Evolutionary conservation across 768 basidiomycete genomes (phyloP), one percentile per base, ranked within the genome.

Genomic region (Agaricus sinodeliciosus): DNA sequence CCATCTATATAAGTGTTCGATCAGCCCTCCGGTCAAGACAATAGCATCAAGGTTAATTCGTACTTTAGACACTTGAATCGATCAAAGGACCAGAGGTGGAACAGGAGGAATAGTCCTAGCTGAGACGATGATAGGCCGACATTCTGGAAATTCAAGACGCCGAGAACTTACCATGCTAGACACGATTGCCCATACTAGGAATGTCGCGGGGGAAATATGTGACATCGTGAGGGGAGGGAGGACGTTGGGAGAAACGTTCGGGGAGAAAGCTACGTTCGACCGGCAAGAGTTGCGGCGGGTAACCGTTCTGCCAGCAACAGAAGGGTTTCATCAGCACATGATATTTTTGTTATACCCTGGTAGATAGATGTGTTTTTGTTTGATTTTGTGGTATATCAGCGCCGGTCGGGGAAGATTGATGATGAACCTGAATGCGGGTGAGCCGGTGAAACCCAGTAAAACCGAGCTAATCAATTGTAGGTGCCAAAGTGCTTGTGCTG

Each of bases 61-160:
- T 55, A 86, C 85, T 61, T 81, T 49, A 90, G 63, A 63, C 87
- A 90, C 59, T 75, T 78, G 72, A 91, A 91, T 53, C 77, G 75
- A 63, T 91, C 89, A 62, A 86, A 91, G 4, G 83, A 82, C 83
- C 85, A 90, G 48, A 90, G 66, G 61, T 90, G 88, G 62, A 78
- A 84, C 2, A 90, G 13, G 5, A 90, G 72, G 62, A 90, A 90
- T 3, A 59, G 59, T 1, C 75, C 78, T 5, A 87, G 67, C 87
- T 89, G 48, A 0, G 35, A 52, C 36, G 26, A 15, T 16, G 19
- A 13, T 35, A 35, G 34, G 18, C 16, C 35, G 34, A 27, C 3
- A 42, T 11, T 12, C 27, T n/a, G 35, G n/a, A 11, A 15, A 2
- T 9, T 26, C 13, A 16, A 18, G 25, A 3, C 5, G 15, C 12